These are phyloP conservation scores for Marchantia paleacea DNA, from an alignment of 225 moss, liverwort and hornwort species.

Conservation along the genomic window DNA sequence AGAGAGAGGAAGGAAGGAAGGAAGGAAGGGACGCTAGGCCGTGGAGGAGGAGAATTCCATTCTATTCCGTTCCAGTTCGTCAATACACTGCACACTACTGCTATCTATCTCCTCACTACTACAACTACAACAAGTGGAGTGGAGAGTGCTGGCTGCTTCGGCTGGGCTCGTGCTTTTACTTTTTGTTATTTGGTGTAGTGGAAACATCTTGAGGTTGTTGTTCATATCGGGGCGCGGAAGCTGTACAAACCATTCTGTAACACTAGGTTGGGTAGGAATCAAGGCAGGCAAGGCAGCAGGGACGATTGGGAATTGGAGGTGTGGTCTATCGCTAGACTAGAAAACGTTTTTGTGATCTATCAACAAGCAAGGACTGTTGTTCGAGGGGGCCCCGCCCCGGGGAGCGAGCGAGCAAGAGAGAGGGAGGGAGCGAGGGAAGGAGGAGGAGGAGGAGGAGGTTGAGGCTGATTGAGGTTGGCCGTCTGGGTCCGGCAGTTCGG, in stretches of 20 bases:
- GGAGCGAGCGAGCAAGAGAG: constrained; percentile 9
- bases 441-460: constrained; percentile 21
- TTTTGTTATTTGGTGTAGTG: no score
- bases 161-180: not conserved
- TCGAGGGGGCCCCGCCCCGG: not conserved
- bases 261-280: not conserved
- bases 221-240: not conserved
- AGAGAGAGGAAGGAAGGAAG: not conserved
- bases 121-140: not conserved
- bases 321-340: not conserved
- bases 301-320: constrained; percentile 2
- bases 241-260: not conserved
- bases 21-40: not conserved
- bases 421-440: constrained; percentile 4
- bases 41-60: not conserved
- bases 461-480: constrained; percentile 25
- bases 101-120: not conserved
- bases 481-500: constrained; percentile 35
- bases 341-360: not conserved
- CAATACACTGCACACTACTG: not conserved
- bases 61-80: not conserved
- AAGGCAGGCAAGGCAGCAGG: not conserved
- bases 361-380: constrained; percentile 7
- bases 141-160: not conserved
- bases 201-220: not conserved